Percentiles rank a stretch among this genome's conserved stretches.
phyloP scores from a whole-genome alignment of 139 green algal species.

The Picocystis salinarum region DNA sequence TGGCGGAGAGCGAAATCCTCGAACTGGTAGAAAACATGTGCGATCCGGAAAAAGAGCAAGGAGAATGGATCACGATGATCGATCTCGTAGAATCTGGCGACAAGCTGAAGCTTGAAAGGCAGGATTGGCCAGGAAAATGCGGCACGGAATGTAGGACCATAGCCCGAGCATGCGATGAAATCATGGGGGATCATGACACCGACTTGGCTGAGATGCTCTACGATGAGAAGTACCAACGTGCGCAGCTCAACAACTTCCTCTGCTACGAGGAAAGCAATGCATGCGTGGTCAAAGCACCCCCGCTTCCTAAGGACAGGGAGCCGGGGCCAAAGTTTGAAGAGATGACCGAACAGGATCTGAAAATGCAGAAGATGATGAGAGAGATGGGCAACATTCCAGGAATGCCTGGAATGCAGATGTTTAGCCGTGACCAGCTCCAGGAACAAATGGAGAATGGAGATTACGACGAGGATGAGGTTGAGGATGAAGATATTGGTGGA shows the following conservation, averaged over 20 bases:
- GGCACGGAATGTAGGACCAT: constrained; percentile 55
- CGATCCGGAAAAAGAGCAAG: constrained; percentile 31
- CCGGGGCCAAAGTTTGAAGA: constrained; percentile 23
- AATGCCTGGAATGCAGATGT: constrained; percentile 12
- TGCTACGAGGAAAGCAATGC: constrained; percentile 36
- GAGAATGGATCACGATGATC: constrained; percentile 50
- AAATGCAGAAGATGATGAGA: constrained; percentile 36
- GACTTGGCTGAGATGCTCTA: constrained; percentile 37
- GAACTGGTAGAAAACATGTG: constrained; percentile 50
- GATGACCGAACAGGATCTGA: constrained; percentile 14
- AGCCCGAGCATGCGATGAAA: constrained; percentile 31
- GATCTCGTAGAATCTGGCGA: constrained; percentile 44
- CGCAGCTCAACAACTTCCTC: constrained; percentile 36
- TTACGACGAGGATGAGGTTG: no score
- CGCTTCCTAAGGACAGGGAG: constrained; percentile 10
- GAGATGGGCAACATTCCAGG: constrained; percentile 26
- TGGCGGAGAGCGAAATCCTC: constrained; percentile 38
- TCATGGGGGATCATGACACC: constrained; percentile 43
- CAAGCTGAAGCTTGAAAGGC: constrained; percentile 24
- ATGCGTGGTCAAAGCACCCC: constrained; percentile 37
- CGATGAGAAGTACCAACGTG: constrained; percentile 12
- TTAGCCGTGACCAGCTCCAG: constrained; percentile 8
- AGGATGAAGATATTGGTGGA: no score
- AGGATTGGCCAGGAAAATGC: constrained; percentile 19
- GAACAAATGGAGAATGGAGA: constrained; percentile 3